Conservation (phyloP, 148 eudicot genomes). For the Camellia granthamiana region DNA sequence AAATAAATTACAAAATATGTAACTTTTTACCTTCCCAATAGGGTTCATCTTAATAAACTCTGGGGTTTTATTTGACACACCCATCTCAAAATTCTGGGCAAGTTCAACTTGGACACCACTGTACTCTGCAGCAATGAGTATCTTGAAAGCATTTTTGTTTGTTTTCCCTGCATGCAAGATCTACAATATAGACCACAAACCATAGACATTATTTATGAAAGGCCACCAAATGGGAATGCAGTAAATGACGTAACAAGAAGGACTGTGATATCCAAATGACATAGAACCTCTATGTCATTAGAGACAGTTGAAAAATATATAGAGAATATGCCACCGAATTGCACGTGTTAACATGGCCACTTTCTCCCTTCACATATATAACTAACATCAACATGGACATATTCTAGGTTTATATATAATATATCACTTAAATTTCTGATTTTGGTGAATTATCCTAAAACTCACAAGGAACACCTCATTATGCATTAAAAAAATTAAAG, state of each 20-base stretch:
- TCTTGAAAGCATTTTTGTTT: constrained; percentile 71
- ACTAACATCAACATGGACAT: background rate
- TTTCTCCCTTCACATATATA: background rate
- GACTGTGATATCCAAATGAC: no score
- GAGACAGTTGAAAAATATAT: no score
- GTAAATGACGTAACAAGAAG: background rate
- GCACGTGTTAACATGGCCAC: background rate
- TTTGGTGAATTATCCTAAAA: background rate
- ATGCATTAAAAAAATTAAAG: background rate
- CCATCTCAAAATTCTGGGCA: constrained; percentile 57
- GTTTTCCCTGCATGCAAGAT: constrained; percentile 43
- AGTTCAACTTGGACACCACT: constrained; percentile 54
- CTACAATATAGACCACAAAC: constrained; percentile 26
- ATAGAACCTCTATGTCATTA: no score
- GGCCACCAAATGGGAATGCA: background rate
- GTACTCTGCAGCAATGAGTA: constrained; percentile 70
- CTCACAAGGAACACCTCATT: background rate
- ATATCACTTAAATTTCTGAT: background rate
- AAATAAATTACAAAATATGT: background rate
- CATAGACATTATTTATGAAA: background rate
- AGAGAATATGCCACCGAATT: background rate
- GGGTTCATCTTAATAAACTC: constrained; percentile 78
- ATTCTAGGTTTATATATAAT: background rate
- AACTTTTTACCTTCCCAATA: constrained; percentile 57
- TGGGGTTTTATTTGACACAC: constrained; percentile 65